These are phyloP conservation scores for Crataegus laevigata DNA, from an alignment of 306 rosid genomes.

Conservation along the genomic window DNA sequence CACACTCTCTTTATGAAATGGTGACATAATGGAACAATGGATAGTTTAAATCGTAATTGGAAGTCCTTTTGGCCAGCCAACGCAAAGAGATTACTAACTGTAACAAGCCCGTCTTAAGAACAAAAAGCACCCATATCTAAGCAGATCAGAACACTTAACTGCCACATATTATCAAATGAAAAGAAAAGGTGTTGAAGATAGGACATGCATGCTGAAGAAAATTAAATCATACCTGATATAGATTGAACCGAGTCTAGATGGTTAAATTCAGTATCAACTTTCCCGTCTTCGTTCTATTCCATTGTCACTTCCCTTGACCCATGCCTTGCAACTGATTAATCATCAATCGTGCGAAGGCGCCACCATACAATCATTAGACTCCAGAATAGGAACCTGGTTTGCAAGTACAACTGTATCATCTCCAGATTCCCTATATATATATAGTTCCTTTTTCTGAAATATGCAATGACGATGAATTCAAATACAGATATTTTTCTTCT, in stretches of 20 bases:
- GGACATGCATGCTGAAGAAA: not conserved
- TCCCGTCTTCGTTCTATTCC: slow-evolving; percentile 36
- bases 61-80: not conserved
- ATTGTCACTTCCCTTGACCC: slow-evolving; percentile 18
- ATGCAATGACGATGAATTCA: slow-evolving; percentile 13
- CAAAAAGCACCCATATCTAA: not conserved
- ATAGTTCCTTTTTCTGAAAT: slow-evolving; percentile 16
- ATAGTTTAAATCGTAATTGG: not conserved
- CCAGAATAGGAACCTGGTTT: slow-evolving; percentile 23
- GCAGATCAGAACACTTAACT: not conserved
- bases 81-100: not conserved
- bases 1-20: not conserved
- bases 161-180: not conserved
- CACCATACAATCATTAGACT: slow-evolving; percentile 15
- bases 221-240: slow-evolving; percentile 31
- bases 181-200: not conserved
- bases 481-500: slow-evolving; percentile 10
- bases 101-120: not conserved
- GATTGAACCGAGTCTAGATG: slow-evolving; percentile 22
- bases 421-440: slow-evolving; percentile 14
- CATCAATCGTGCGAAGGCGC: slow-evolving; percentile 5
- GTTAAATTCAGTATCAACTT: slow-evolving; percentile 17
- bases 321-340: slow-evolving; percentile 18
- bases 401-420: slow-evolving; percentile 20
- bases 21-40: not conserved